Base-by-base conservation (phyloP, 805 yeast species). In the Pichia ethanolica region DNA sequence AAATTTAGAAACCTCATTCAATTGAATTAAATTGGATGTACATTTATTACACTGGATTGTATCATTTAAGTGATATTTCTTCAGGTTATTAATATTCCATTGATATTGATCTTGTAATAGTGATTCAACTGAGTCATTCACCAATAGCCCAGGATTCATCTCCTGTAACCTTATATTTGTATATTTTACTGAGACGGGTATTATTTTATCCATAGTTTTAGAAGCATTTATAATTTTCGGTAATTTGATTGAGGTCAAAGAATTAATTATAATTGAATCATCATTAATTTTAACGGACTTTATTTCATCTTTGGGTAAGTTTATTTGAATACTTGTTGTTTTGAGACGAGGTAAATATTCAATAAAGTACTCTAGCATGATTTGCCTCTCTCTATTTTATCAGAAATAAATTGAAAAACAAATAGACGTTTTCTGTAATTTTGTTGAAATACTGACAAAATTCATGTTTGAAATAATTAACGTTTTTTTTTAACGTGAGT, bases 1-100 rank as follows among this genome's bases (percentile, higher is more conserved):
- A 42, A 80, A 66, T 12, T 60, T 64, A 4, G 42, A 26, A 14
- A 71, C 60, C 0, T 61, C 44, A 0, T 39, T n/a, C 74, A 79
- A 12, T 32, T 51, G 41, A 66, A 71, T 53, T 3, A 64, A 11
- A 5, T 20, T 13, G 3, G 7, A 7, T 7, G 38, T 5, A 44
- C 68, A 65, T 2, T 44, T 26, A 2, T 3, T 8, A 43, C 68
- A 64, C 7, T 36, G 32, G n/a, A 59, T 6, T 14, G 27, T 10
- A 9, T 39, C 7, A 35, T 14, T 13, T 12, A 11, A 25, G 35
- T 40, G 3, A 51, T 26, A 8, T 36, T 14, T n/a, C 11, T 42
- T 35, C 14, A 62, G 38, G 28, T 54, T 51, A 13, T 53, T 47
- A 5, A 56, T 35, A 27, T 61, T 55, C 69, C 68, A 64, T 47